A percentile compares a stretch with the other conserved stretches of the same genome.
Conservation (phyloP, 768 basidiomycete genomes). For the Gloeophyllum trabeum region DNA sequence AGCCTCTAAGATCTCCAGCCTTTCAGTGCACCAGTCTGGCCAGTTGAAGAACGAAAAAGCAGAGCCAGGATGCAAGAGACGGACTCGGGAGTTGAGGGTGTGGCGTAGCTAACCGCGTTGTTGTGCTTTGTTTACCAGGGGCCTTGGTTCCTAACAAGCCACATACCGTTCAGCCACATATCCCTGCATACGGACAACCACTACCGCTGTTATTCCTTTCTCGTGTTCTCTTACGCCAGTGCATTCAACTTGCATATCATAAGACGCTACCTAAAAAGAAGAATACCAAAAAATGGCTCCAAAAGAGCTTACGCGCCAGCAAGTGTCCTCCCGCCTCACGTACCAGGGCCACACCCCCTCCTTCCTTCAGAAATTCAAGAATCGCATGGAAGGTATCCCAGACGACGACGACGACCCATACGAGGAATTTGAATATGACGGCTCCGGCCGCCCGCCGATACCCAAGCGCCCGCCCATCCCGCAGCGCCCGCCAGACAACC, state of each 20-base stretch:
- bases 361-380: conserved; percentile 58
- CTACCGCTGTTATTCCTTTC: too few species aligned
- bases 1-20: too few species aligned
- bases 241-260: too few species aligned
- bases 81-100: background rate
- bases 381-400: conserved; percentile 42
- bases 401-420: conserved; percentile 34
- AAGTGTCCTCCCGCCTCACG: conserved; percentile 59
- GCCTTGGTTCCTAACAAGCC: too few species aligned
- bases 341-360: conserved; percentile 51
- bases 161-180: too few species aligned
- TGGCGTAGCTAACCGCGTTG: background rate
- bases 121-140: conserved; percentile 1
- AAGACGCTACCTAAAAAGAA: too few species aligned
- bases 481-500: conserved; percentile 52
- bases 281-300: conserved; percentile 22
- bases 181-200: too few species aligned
- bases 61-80: too few species aligned
- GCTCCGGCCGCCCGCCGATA: conserved; percentile 62
- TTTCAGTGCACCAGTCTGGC: too few species aligned
- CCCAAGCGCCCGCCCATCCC: conserved; percentile 66
- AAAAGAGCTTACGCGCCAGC: conserved; percentile 60
- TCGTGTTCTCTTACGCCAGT: too few species aligned
- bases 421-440: conserved; percentile 42
- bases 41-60: too few species aligned